phyloP scores from a whole-genome alignment of 2,329 filamentous ascomycete species.

The Apiospora hydei region DNA sequence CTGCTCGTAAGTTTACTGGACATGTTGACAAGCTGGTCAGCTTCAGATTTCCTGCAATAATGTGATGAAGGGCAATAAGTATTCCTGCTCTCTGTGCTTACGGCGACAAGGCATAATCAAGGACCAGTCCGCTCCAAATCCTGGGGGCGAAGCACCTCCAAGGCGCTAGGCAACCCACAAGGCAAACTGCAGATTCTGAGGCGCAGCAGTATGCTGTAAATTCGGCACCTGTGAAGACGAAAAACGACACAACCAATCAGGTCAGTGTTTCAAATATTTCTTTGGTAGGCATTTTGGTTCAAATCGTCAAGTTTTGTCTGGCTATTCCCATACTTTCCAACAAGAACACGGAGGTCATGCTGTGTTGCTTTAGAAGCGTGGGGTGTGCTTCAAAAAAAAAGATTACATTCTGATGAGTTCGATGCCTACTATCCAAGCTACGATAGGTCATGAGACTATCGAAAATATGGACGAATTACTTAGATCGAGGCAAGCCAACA shows the following conservation, averaged over 20 bases:
- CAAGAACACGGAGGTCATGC: too few species aligned
- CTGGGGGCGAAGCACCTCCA: not conserved
- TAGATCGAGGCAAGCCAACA: not conserved
- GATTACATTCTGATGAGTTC: not conserved
- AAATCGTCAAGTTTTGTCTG: not conserved
- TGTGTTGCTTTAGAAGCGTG: not conserved
- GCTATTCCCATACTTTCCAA: not conserved
- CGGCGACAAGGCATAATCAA: not conserved
- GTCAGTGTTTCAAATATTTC: not conserved
- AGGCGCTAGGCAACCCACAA: not conserved
- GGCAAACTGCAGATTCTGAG: not conserved
- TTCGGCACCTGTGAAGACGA: not conserved
- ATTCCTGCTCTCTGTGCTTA: not conserved
- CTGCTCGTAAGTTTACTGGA: not conserved
- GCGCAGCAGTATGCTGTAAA: not conserved
- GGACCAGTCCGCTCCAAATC: not conserved
- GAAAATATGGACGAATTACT: not conserved
- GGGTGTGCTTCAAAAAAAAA: not conserved
- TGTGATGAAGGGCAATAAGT: too few species aligned
- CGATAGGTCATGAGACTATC: not conserved
- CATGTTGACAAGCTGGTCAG: not conserved
- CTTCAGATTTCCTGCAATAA: not conserved
- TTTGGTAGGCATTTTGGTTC: not conserved
- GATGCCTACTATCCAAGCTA: not conserved
- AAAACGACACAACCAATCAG: not conserved